Conservation (phyloP, 179 eudicot genomes). For the Corrigiola litoralis region DNA sequence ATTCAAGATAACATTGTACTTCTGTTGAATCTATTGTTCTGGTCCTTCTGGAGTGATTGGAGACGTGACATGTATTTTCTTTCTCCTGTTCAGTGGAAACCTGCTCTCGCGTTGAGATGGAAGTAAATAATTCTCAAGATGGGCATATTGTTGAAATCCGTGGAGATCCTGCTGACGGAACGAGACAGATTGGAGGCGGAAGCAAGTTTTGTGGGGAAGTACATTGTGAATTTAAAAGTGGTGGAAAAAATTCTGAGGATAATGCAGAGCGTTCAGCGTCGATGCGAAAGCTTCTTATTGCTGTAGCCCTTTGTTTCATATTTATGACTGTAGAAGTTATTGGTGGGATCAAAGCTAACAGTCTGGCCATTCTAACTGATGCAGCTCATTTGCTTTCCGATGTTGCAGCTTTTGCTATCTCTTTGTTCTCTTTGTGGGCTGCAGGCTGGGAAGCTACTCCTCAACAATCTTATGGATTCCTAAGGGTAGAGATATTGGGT, state of each 20-base stretch:
- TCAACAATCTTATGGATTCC: slow-evolving; percentile 81
- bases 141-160: slow-evolving; percentile 50
- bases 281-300: slow-evolving; percentile 67
- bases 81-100: no score
- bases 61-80: no score
- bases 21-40: no score
- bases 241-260: slow-evolving; percentile 47
- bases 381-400: slow-evolving; percentile 92
- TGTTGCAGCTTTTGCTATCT: slow-evolving; percentile 91
- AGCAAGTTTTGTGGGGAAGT: slow-evolving; percentile 56
- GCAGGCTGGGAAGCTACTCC: slow-evolving; percentile 96
- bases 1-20: no score
- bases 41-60: no score
- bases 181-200: slow-evolving; percentile 30
- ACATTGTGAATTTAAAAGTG: slow-evolving; percentile 72
- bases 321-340: slow-evolving; percentile 77
- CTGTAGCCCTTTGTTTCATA: slow-evolving; percentile 60
- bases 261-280: slow-evolving; percentile 76
- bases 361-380: slow-evolving; percentile 85
- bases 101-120: slow-evolving; percentile 41
- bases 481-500: slow-evolving; percentile 79
- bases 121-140: slow-evolving; percentile 25
- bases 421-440: slow-evolving; percentile 86
- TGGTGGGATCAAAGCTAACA: slow-evolving; percentile 86
- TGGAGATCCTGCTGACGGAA: slow-evolving; percentile 25